These are phyloP conservation scores for Litchi chinensis DNA, from an alignment of 345 rosid genomes.

Conservation along the genomic window DNA sequence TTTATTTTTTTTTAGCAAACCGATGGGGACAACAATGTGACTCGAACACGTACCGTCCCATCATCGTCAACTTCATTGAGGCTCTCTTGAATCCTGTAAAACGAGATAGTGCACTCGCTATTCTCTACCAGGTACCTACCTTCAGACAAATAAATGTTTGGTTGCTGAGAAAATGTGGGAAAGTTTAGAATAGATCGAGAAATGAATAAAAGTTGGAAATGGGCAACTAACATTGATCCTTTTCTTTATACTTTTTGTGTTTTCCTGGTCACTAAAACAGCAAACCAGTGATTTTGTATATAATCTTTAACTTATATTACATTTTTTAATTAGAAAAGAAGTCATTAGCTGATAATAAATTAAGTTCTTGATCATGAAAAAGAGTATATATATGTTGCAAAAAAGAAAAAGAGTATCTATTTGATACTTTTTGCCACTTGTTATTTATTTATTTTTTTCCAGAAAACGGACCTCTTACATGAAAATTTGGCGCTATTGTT, in stretches of 20 bases:
- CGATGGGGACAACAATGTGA: not conserved
- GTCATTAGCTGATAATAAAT: too few species aligned
- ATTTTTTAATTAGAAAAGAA: too few species aligned
- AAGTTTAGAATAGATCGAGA: not conserved
- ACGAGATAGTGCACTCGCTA: conserved; percentile 29
- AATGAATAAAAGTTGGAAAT: not conserved
- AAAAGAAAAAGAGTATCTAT: too few species aligned
- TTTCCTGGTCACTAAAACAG: not conserved
- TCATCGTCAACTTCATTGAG: conserved; percentile 23
- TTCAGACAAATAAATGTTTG: not conserved
- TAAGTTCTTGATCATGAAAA: conserved; percentile 9
- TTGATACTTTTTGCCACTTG: not conserved
- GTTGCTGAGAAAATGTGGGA: conserved; percentile 8
- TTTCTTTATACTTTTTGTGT: not conserved
- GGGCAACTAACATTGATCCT: not conserved
- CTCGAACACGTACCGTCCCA: not conserved
- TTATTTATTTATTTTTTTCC: not conserved
- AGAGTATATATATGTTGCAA: too few species aligned
- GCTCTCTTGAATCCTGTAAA: conserved; percentile 24
- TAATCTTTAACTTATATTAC: too few species aligned
- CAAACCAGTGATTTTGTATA: not conserved
- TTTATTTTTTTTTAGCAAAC: too few species aligned
- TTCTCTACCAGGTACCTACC: conserved; percentile 32
- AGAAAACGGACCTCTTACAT: conserved; percentile 33
- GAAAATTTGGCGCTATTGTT: conserved; percentile 49